phyloP scores from a whole-genome alignment of 306 rosid genomes.

The Vigna trinervia region DNA sequence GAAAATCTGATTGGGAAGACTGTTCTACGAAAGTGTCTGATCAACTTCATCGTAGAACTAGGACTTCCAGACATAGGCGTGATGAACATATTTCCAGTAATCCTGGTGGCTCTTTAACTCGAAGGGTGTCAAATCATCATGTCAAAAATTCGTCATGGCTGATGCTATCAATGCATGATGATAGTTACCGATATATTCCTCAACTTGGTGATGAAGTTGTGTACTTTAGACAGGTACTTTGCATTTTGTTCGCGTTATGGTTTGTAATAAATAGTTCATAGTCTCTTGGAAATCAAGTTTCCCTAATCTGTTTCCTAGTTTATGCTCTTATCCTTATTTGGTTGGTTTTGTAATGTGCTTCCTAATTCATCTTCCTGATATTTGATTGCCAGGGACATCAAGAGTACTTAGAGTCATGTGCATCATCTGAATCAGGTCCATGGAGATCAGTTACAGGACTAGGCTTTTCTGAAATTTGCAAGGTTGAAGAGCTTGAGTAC shows the following conservation, averaged over 20 bases:
- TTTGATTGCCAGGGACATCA: conserved; percentile 75
- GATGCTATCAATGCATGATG: conserved; percentile 71
- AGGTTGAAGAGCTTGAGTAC: conserved; percentile 72
- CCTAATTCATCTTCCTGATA: conserved; percentile 29
- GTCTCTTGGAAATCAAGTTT: conserved; percentile 43
- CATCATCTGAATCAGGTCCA: conserved; percentile 50
- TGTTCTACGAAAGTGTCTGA: conserved; percentile 47
- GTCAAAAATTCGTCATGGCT: conserved; percentile 74
- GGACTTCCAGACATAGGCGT: conserved; percentile 55
- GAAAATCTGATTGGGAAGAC: conserved; percentile 52
- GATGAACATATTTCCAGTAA: conserved; percentile 44
- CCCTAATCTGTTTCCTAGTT: conserved; percentile 34
- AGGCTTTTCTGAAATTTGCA: conserved; percentile 72
- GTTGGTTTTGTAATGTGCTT: conserved; percentile 31
- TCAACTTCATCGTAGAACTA: conserved; percentile 57
- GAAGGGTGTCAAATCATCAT: conserved; percentile 50
- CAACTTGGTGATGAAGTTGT: conserved; percentile 91
- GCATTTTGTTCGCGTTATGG: conserved; percentile 10
- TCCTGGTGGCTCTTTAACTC: conserved; percentile 45
- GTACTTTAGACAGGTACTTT: conserved; percentile 80
- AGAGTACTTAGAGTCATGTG: conserved; percentile 56
- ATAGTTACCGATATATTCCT: conserved; percentile 79
- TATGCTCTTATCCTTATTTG: conserved; percentile 26
- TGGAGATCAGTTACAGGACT: conserved; percentile 56
- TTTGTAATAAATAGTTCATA: conserved; percentile 4